Evolutionary conservation across 768 basidiomycete species (phyloP).

Genomic region (Gymnopilus dilepis): DNA sequence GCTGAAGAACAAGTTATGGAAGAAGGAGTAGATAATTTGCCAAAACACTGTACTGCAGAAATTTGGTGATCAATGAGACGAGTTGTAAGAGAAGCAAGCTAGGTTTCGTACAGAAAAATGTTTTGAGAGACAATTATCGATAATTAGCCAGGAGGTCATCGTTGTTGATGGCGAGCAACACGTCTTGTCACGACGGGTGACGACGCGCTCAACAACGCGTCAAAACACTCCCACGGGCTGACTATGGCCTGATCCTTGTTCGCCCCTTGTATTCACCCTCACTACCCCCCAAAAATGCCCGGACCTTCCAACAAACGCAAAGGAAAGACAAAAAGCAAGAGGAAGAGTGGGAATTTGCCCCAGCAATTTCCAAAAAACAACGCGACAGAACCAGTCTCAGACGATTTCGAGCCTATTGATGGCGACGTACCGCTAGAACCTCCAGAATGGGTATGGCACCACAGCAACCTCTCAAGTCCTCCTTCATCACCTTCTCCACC

Average conservation of each 20-base stretch:
- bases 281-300: constrained; percentile 48
- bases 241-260: background rate
- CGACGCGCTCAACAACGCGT: constrained; percentile 2
- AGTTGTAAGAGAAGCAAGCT: too few species aligned
- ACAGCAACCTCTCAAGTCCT: constrained; percentile 18
- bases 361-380: background rate
- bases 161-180: background rate
- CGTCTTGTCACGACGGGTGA: background rate
- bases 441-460: background rate
- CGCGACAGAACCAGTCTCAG: background rate
- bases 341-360: background rate
- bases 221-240: background rate
- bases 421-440: background rate
- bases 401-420: background rate
- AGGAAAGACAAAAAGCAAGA: constrained; percentile 34
- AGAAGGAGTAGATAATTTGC: background rate
- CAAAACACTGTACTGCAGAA: too few species aligned
- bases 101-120: too few species aligned
- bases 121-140: too few species aligned
- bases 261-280: too few species aligned
- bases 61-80: too few species aligned
- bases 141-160: background rate
- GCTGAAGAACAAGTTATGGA: background rate
- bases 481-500: constrained; percentile 26
- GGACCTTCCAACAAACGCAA: constrained; percentile 53